Percentiles rank a stretch among this genome's conserved stretches.
phyloP scores from a whole-genome alignment of 2,329 filamentous ascomycete species.

The Ophiognomonia clavigignenti-juglandacearum region DNA sequence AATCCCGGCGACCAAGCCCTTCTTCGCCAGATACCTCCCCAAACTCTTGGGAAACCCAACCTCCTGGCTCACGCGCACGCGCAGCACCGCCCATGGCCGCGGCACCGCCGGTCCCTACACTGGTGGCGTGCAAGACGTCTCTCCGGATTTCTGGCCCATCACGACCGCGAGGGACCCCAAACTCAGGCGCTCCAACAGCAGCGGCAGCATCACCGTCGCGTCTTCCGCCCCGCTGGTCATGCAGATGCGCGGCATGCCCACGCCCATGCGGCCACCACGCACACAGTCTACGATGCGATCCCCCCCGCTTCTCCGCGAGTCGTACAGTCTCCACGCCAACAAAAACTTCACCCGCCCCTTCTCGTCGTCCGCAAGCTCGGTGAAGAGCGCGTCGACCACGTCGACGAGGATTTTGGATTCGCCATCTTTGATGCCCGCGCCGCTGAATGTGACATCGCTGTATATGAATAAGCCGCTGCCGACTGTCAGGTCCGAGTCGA shows the following conservation, averaged over 20 bases:
- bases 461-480: constrained; percentile 12
- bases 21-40: constrained; percentile 34
- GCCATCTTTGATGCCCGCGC: background rate
- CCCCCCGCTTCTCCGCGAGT: background rate
- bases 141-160: constrained; percentile 11
- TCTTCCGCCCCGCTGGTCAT: no score
- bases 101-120: no score
- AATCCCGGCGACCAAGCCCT: constrained; percentile 38
- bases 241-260: constrained; percentile 5
- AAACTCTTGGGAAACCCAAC: constrained; percentile 18
- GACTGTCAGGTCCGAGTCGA: background rate
- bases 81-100: background rate
- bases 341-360: background rate
- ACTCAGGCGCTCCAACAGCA: no score
- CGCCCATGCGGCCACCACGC: constrained; percentile 9
- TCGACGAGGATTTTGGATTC: background rate
- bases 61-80: constrained; percentile 7
- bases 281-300: background rate
- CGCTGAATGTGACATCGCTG: no score
- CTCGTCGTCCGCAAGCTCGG: background rate
- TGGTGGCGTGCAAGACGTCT: no score
- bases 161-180: no score
- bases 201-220: no score
- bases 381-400: background rate
- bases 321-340: background rate